These are phyloP conservation scores for Eutrema yunnanense DNA, from an alignment of 345 rosid genomes.

Conservation along the genomic window DNA sequence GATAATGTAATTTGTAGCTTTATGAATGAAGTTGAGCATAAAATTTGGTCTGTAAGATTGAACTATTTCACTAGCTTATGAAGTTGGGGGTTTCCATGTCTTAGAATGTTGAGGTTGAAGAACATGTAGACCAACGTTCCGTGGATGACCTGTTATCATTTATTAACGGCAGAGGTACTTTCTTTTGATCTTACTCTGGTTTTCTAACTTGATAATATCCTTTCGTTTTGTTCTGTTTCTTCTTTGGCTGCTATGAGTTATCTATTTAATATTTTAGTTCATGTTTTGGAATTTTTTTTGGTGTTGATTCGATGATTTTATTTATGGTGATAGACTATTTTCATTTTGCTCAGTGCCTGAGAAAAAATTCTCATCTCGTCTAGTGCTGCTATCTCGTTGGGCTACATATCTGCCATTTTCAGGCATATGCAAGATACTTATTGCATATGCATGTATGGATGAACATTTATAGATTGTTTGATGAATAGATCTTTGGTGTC, in stretches of 20 bases:
- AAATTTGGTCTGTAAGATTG: background rate
- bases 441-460: background rate
- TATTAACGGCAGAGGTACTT: constrained; percentile 74
- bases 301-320: background rate
- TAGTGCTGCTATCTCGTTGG: background rate
- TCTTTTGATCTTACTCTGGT: constrained; percentile 7
- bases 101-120: constrained; percentile 74
- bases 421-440: background rate
- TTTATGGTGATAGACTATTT: background rate
- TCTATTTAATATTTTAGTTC: background rate
- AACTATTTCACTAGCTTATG: constrained; percentile 10
- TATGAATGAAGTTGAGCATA: background rate
- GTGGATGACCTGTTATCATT: constrained; percentile 83
- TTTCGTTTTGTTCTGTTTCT: background rate
- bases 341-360: background rate
- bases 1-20: constrained; percentile 1
- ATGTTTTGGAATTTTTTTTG: background rate
- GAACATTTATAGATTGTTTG: constrained; percentile 3
- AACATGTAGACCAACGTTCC: constrained; percentile 71
- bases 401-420: background rate
- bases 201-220: background rate
- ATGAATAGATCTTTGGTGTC: background rate
- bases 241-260: constrained; percentile 2
- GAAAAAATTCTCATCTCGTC: background rate
- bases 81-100: constrained; percentile 22